Percentiles rank a stretch among this genome's conserved stretches.
These are phyloP conservation scores for Gastrolobium bilobum DNA, from an alignment of 306 rosid species.

Conservation along the genomic window DNA sequence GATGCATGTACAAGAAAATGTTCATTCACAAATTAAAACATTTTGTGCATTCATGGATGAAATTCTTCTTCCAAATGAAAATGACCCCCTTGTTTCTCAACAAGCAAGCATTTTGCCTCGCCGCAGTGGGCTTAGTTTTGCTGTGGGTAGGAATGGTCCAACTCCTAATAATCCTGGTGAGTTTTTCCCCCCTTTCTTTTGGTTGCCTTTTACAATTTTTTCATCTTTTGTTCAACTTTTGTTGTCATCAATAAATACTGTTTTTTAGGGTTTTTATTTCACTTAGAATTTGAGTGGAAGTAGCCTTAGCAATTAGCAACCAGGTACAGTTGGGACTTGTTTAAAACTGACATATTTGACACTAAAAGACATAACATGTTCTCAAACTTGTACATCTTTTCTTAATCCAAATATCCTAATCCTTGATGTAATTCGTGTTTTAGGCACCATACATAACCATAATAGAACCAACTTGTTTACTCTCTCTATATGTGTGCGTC, in stretches of 20 bases:
- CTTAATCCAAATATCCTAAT: neutral
- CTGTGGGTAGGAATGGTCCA: constrained; percentile 65
- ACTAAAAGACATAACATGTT: neutral
- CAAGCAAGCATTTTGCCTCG: constrained; percentile 57
- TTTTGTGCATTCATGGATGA: constrained; percentile 78
- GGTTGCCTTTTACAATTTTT: constrained; percentile 3
- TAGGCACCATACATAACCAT: neutral
- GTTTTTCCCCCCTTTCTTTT: constrained; percentile 36
- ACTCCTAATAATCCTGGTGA: constrained; percentile 58
- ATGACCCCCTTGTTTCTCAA: constrained; percentile 51
- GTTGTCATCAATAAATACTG: neutral
- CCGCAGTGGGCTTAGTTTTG: constrained; percentile 84
- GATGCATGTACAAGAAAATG: constrained; percentile 84
- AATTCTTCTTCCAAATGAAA: constrained; percentile 69
- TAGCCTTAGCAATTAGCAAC: constrained; percentile 25
- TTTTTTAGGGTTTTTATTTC: constrained; percentile 15
- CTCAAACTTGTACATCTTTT: constrained; percentile 28
- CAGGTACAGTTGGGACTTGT: constrained; percentile 14
- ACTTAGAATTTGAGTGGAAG: constrained; percentile 9
- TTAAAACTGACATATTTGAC: constrained; percentile 18
- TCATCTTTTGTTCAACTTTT: constrained; percentile 23
- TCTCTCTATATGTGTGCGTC: neutral
- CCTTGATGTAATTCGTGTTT: constrained; percentile 8
- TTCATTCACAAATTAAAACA: constrained; percentile 70
- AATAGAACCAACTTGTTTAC: neutral